Conservation (phyloP, 352 stramenopile species). For the Phytophthora fragariaefolia region DNA sequence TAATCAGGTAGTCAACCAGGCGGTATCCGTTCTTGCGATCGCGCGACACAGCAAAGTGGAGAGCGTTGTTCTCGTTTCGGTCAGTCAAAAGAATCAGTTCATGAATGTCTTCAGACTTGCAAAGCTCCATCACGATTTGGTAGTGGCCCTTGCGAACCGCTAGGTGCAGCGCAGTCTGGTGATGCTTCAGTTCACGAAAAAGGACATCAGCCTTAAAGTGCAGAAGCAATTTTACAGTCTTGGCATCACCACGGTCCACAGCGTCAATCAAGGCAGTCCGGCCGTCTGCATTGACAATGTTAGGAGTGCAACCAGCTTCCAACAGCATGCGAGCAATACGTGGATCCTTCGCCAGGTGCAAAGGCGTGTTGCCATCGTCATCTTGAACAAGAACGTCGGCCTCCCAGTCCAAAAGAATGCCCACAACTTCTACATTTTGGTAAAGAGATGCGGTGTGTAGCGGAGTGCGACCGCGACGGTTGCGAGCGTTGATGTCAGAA, state of each 20-base stretch:
- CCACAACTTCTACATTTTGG: constrained; percentile 82
- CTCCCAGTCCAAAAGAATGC: constrained; percentile 83
- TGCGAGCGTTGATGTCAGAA: constrained; percentile 86
- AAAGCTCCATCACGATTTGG: constrained; percentile 87
- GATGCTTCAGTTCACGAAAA: constrained; percentile 87
- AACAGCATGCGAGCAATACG: constrained; percentile 84
- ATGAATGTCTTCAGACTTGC: constrained; percentile 70
- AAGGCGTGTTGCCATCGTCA: constrained; percentile 83
- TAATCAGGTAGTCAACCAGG: constrained; percentile 85
- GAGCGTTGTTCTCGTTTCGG: constrained; percentile 85
- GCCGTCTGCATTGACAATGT: constrained; percentile 85
- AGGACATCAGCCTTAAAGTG: constrained; percentile 87
- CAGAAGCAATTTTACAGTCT: constrained; percentile 81
- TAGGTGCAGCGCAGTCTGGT: constrained; percentile 84
- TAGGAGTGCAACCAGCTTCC: constrained; percentile 82
- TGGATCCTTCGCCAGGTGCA: constrained; percentile 82
- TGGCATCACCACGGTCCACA: constrained; percentile 72
- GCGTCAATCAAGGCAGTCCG: constrained; percentile 82
- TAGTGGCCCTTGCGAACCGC: constrained; percentile 87
- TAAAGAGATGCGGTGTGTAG: constrained; percentile 86
- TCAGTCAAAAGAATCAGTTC: constrained; percentile 78
- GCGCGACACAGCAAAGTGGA: constrained; percentile 84
- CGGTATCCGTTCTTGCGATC: constrained; percentile 86
- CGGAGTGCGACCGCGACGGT: constrained; percentile 78
- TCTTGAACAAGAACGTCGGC: constrained; percentile 82